Evolutionary conservation across 108 stramenopile species (phyloP), one percentile per base, ranked within the genome.

Genomic region (Nannochloropsis gaditana): DNA sequence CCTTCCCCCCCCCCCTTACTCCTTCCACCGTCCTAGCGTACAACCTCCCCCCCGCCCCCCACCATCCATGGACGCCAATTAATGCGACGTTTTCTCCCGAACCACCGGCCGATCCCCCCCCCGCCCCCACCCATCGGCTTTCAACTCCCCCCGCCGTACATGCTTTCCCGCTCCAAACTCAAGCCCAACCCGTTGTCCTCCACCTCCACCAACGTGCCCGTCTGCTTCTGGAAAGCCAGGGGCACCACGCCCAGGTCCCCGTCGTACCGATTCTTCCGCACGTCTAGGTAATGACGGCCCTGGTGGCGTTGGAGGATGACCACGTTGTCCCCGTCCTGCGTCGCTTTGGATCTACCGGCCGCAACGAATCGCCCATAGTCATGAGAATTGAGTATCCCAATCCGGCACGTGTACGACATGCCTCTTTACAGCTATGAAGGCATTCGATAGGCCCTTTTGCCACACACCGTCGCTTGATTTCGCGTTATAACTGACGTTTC

Each of bases 321-420:
- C 31, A 99, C 97, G 19, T 93, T 95, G 87, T 99, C 99, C n/a
- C 97, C 97, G 90, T 99, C 99, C 92, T 99, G 99, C 11, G 99
- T 97, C 15, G 96, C 96, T 91, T 99, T 99, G 83, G 96, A 31
- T 31, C 31, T 31, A 31, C 31, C 31, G 31, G 31, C 31, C 31
- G 31, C 31, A 31, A 31, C 31, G 31, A 31, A 31, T 31, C 31
- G 31, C 31, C 31, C 31, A 31, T 31, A 31, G 31, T 31, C 31
- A 31, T 31, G 31, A 31, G 31, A 31, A 31, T 0, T 31, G 31
- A 31, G 31, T 31, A 31, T 31, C 31, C 31, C 31, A 31, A 31
- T 31, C 31, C 31, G 31, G 31, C 31, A 31, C 31, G 31, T 31
- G 31, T 31, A 31, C 31, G 31, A 31, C 31, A 31, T 31, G 31